Percentiles rank a stretch among this genome's conserved stretches.
Evolutionary conservation across 2,329 filamentous ascomycete genomes (phyloP).

Genomic region (Stromatinia cepivora): DNA sequence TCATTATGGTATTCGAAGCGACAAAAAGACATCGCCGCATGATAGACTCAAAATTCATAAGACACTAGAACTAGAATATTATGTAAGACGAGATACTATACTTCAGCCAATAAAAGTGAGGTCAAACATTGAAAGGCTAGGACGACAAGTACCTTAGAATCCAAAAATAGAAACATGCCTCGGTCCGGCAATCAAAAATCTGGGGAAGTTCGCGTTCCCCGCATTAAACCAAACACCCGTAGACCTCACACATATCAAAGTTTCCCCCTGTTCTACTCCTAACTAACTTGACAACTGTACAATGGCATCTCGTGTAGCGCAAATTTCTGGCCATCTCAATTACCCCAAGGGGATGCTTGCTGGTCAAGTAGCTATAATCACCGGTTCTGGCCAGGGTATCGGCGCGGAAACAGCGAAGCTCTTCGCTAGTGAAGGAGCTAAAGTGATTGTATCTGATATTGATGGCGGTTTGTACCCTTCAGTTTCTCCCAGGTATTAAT

Average conservation of each 20-base stretch:
- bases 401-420: constrained; percentile 79
- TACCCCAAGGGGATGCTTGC: constrained; percentile 77
- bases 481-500: constrained; percentile 22
- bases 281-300: background rate
- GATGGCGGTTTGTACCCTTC: constrained; percentile 58
- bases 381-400: constrained; percentile 83
- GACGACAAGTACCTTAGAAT: background rate
- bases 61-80: background rate
- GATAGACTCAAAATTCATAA: background rate
- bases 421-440: constrained; percentile 86
- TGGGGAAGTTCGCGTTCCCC: constrained; percentile 1
- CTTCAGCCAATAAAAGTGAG: background rate
- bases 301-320: constrained; percentile 57
- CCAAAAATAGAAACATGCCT: constrained; percentile 18
- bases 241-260: background rate
- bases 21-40: background rate
- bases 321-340: constrained; percentile 78
- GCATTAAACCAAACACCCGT: background rate
- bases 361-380: constrained; percentile 84
- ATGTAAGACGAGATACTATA: background rate
- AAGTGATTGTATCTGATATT: constrained; percentile 81
- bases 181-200: constrained; percentile 4
- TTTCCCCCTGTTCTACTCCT: background rate
- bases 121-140: background rate
- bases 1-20: background rate